phyloP scores from a whole-genome alignment of 305 asterid genomes.

The Rubia peregrina region DNA sequence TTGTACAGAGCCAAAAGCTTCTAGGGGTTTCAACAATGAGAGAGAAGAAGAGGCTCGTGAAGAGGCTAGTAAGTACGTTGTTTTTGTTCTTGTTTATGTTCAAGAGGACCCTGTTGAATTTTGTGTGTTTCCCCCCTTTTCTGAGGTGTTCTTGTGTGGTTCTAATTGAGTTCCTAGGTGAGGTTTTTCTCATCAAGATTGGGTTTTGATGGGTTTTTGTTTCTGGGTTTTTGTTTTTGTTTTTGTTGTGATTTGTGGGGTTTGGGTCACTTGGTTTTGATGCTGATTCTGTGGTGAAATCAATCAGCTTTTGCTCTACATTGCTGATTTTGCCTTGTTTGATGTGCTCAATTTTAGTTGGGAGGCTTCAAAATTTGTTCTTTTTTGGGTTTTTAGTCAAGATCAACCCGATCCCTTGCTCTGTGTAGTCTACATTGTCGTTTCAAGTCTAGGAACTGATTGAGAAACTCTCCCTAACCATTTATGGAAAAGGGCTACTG shows the following conservation, averaged over 20 bases:
- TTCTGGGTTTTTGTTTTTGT: too few species aligned
- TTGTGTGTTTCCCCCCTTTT: background rate
- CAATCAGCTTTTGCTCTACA: conserved; percentile 6
- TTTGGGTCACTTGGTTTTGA: background rate
- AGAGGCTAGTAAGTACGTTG: conserved; percentile 99
- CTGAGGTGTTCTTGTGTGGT: conserved; percentile 15
- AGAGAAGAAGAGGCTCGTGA: conserved; percentile 43
- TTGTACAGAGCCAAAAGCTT: conserved; percentile 37
- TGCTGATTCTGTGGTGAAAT: conserved; percentile 13
- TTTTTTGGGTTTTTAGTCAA: conserved; percentile 4
- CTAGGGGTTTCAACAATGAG: conserved; percentile 46
- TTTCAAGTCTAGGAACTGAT: conserved; percentile 7
- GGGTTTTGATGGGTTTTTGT: background rate
- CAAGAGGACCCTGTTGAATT: background rate
- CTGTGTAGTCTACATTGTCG: conserved; percentile 20
- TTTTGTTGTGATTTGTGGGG: conserved; percentile 9
- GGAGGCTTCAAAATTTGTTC: background rate
- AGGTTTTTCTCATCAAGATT: conserved; percentile 8
- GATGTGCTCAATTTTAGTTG: conserved; percentile 13
- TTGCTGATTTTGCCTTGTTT: background rate
- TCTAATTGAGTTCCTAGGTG: background rate
- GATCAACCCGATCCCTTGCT: conserved; percentile 21
- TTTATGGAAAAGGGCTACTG: conserved; percentile 7
- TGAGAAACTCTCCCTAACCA: background rate
- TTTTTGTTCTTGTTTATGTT: conserved; percentile 16